Evolutionary conservation across 2,329 filamentous ascomycete genomes (phyloP), one percentile per base, ranked within the genome.

Genomic region (Colletotrichum paranaense): DNA sequence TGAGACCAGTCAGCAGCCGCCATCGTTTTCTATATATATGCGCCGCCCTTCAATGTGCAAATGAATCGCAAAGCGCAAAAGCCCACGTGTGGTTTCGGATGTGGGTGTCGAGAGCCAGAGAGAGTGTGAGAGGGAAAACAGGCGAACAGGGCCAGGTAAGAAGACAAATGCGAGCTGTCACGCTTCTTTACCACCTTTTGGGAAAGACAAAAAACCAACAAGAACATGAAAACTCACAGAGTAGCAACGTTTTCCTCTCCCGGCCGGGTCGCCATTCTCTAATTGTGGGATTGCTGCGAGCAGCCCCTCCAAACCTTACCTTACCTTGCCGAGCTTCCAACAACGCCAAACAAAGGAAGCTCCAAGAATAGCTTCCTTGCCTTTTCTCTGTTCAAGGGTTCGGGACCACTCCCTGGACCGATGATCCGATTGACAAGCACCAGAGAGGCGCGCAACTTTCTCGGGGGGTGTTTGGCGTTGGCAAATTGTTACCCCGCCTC

Each of bases 231-330:
- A 75, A 82, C 86, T 84, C 78, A 88, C 87, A 88, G 82, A 32
- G 86, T 88, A 58, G 85, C 86, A 67, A 87, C 85, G 72, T 86
- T 85, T 77, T 88, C 87, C 80, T 88, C 87, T 64, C 86, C 87
- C 52, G 83, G 83, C 75, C 82, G 80, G 35, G 82, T 81, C 60
- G 86, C 85, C 87, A 88, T 88, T 6, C 38, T 42, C 14, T 72
- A 81, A 64, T 62, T 68, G 22, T 55, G 22, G 62, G 67, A 22
- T 59, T 59, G 11, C 12, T 59, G 11, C 24, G n/a, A 19, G 14
- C 56, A 11, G 16, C n/a, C n/a, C 58, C 32, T 67, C 53, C 42
- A 11, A 42, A 42, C 14, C 14, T 42, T 16, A 38, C 35, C 35
- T 38, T 38, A 46, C 14, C 56, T 56, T 22, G 5, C 49, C 62